These are phyloP conservation scores for Pueraria montana DNA, from an alignment of 306 rosid species.

Conservation along the genomic window DNA sequence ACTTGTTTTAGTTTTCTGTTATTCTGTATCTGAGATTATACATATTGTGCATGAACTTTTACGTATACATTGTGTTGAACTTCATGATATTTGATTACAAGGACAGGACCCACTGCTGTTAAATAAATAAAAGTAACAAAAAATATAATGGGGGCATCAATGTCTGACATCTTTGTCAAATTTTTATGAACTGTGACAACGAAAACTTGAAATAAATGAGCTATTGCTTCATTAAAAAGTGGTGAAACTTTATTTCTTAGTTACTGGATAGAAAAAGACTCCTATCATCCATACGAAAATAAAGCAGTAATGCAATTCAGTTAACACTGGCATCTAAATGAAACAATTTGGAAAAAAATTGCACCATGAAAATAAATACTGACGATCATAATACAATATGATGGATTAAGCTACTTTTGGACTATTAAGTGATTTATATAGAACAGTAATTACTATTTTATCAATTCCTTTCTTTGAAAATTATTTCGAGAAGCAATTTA, in stretches of 20 bases:
- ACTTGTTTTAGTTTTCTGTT: not conserved
- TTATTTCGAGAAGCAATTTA: not conserved
- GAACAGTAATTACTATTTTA: not conserved
- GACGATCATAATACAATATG: too few species aligned
- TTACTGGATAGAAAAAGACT: too few species aligned
- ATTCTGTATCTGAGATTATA: constrained; percentile 20
- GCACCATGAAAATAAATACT: too few species aligned
- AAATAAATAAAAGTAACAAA: not conserved
- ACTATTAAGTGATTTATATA: not conserved
- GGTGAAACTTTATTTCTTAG: too few species aligned
- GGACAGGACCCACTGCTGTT: constrained; percentile 8
- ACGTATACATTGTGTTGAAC: not conserved
- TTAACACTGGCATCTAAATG: too few species aligned
- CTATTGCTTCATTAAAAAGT: not conserved
- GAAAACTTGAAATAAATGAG: constrained; percentile 22
- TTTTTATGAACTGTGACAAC: not conserved
- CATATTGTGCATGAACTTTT: constrained; percentile 12
- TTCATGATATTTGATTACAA: constrained; percentile 7
- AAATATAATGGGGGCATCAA: not conserved
- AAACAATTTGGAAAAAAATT: too few species aligned
- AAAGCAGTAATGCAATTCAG: too few species aligned
- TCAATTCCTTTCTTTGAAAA: not conserved
- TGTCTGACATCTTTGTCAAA: not conserved
- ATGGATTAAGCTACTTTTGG: not conserved
- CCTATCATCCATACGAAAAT: too few species aligned